Percentiles rank a stretch among this genome's conserved stretches.
Evolutionary conservation across 306 rosid genomes (phyloP).

Genomic region (Corylus heterophylla): DNA sequence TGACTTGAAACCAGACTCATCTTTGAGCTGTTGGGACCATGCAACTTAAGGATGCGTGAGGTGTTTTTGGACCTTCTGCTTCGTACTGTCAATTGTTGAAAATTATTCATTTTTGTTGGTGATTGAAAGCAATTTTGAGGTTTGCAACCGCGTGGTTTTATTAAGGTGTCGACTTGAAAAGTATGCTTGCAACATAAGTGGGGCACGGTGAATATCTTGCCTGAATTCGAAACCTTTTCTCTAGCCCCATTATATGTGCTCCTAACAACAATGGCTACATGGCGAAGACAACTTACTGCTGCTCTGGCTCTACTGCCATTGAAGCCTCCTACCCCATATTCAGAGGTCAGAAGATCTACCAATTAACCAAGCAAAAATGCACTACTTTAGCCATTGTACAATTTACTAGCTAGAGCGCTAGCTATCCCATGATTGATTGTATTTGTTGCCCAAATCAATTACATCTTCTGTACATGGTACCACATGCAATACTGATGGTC

Average conservation of each 20-base stretch:
- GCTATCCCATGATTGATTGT: background rate
- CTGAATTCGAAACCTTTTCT: no score
- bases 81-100: conserved; percentile 22
- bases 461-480: background rate
- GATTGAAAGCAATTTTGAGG: conserved; percentile 15
- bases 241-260: no score
- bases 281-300: background rate
- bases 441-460: background rate
- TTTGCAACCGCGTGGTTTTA: background rate
- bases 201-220: no score
- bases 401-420: background rate
- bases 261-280: no score
- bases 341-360: background rate
- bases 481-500: background rate
- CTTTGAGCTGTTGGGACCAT: conserved; percentile 55
- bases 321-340: background rate
- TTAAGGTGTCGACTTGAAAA: no score
- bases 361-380: conserved; percentile 7
- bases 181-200: no score
- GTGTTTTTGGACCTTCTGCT: conserved; percentile 19
- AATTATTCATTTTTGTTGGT: background rate
- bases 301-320: background rate
- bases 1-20: conserved; percentile 35
- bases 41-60: conserved; percentile 32
- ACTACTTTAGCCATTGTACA: background rate